A percentile compares a stretch with the other conserved stretches of the same genome.
Evolutionary conservation across 2,329 filamentous ascomycete species (phyloP).

Genomic region (Drechslerella coelobrocha): DNA sequence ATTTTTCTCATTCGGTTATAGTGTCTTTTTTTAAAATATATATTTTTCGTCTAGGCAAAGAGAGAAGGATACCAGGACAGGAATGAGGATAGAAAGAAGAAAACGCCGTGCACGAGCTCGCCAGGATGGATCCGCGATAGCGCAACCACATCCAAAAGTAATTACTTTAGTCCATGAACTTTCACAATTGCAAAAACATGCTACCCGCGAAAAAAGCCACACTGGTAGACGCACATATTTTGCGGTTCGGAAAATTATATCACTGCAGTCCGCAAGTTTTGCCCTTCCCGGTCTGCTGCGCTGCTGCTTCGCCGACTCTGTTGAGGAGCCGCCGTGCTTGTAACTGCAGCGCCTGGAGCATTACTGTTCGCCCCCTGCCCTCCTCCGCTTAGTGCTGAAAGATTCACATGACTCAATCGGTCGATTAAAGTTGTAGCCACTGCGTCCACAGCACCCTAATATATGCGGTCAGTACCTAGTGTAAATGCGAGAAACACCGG

Average conservation of each 20-base stretch:
- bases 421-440: slow-evolving; percentile 54
- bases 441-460: slow-evolving; percentile 54
- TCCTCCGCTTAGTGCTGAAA: slow-evolving; percentile 38
- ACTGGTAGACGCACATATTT: too few species aligned
- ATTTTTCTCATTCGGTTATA: not conserved
- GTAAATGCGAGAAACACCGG: slow-evolving; percentile 77
- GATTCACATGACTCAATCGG: slow-evolving; percentile 53
- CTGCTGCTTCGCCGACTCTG: slow-evolving; percentile 20
- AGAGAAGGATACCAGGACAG: not conserved
- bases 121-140: too few species aligned
- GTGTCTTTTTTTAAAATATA: too few species aligned
- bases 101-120: not conserved
- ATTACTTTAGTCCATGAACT: too few species aligned
- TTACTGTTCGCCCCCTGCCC: not conserved
- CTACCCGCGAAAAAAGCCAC: too few species aligned
- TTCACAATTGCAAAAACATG: too few species aligned
- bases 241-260: not conserved
- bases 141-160: too few species aligned
- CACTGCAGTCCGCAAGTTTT: slow-evolving; percentile 26
- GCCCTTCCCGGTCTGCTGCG: slow-evolving; percentile 10
- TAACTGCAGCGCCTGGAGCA: not conserved
- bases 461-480: not conserved
- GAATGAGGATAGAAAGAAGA: not conserved
- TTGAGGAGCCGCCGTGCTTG: not conserved
- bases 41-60: not conserved